Percentiles rank a stretch among this genome's conserved stretches.
Conservation (phyloP, 805 yeast genomes). For the Wickerhamiella musiphila region DNA sequence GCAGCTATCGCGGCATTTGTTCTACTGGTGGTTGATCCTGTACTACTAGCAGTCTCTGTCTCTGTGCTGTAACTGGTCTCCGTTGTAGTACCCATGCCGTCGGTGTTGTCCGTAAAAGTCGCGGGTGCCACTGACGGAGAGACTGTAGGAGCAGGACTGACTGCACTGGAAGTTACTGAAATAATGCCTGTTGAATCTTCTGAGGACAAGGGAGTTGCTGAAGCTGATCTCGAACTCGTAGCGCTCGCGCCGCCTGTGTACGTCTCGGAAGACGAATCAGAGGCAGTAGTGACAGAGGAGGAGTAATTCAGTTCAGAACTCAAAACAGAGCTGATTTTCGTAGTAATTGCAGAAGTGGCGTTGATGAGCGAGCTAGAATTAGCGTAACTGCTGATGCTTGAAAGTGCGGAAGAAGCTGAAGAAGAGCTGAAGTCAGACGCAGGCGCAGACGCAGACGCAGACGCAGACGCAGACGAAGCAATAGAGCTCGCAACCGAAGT, state of each 20-base stretch:
- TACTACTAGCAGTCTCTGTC: conserved; percentile 3
- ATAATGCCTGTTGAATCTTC: too few relatives aligned
- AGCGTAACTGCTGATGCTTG: background rate
- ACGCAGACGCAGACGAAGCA: too few relatives aligned
- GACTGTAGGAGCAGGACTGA: background rate
- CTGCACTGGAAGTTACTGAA: too few relatives aligned
- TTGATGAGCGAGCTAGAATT: background rate
- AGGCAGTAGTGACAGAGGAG: background rate
- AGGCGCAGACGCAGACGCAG: too few relatives aligned
- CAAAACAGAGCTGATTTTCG: background rate
- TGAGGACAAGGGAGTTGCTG: too few relatives aligned
- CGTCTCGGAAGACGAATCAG: background rate
- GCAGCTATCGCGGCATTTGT: background rate
- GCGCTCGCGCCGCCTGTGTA: too few relatives aligned
- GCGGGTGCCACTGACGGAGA: background rate
- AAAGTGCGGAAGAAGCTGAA: too few relatives aligned
- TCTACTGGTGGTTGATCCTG: conserved; percentile 5
- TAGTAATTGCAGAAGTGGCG: background rate
- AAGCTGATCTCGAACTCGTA: too few relatives aligned
- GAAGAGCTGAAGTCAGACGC: too few relatives aligned
- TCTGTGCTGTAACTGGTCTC: background rate
- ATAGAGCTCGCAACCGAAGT: too few relatives aligned
- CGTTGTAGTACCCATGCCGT: background rate
- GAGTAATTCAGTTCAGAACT: background rate
- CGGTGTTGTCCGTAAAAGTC: background rate